phyloP scores from a whole-genome alignment of 768 basidiomycete genomes.

The Candolleomyces aberdarensis region DNA sequence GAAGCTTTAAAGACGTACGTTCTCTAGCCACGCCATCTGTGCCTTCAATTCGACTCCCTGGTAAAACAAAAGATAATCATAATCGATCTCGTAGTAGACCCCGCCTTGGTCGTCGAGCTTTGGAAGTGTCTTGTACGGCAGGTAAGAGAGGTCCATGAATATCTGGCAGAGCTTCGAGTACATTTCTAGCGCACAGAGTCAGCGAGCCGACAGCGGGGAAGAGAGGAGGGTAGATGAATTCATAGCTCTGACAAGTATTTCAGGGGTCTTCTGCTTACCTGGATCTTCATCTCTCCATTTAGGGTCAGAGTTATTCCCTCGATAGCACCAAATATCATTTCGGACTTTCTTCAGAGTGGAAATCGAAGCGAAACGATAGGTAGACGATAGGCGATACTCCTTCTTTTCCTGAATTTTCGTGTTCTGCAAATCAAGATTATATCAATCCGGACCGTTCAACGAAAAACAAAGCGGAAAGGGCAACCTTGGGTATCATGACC shows the following conservation, averaged over 20 bases:
- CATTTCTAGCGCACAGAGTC: conserved; percentile 4
- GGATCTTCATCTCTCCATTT: conserved; percentile 19
- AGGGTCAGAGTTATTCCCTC: conserved; percentile 12
- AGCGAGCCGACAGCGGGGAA: too few species aligned
- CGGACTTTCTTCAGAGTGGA: conserved; percentile 2
- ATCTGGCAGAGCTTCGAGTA: conserved; percentile 16
- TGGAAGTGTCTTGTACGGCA: background rate
- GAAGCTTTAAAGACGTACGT: background rate
- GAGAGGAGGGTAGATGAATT: too few species aligned
- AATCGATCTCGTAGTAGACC: background rate
- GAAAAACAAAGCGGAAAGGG: background rate
- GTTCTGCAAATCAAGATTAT: conserved; percentile 3
- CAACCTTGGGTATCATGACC: conserved; percentile 9
- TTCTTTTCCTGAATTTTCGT: conserved; percentile 17
- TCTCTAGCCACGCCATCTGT: background rate
- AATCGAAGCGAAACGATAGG: background rate
- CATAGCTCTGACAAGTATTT: background rate
- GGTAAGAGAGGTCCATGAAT: background rate
- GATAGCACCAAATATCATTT: conserved; percentile 15
- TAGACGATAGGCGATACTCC: conserved; percentile 14
- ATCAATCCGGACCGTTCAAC: background rate
- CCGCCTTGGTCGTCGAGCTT: background rate
- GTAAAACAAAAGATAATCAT: background rate
- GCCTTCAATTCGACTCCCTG: background rate
- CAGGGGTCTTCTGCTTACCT: conserved; percentile 1